Evolutionary conservation across 108 stramenopile species (phyloP), one percentile per base, ranked within the genome.

Genomic region (Cyclotella sp.): DNA sequence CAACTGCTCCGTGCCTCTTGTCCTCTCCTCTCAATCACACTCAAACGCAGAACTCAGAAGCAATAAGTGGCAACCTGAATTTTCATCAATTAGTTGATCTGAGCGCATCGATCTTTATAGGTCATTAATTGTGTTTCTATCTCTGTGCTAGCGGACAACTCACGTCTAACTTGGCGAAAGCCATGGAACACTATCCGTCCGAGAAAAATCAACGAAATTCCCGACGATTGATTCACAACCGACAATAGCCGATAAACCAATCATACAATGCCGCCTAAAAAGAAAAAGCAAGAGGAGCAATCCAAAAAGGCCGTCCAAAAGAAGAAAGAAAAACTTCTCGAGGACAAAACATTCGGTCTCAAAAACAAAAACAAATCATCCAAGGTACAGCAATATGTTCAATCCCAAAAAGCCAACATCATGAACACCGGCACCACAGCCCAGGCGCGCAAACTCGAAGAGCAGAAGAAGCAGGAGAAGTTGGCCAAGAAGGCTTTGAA

Each of bases 291-390:
- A 19, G 77, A 84, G 21, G 60, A 82, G 43, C 60, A 63, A 30
- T 90, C 89, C 69, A 93, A 93, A 82, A 95, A 95, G 85, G 73
- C 91, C 9, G 68, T 78, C 41, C 91, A 94, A 70, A 96, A 96
- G 85, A 92, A 96, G 74, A 96, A 96, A 77, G 86, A 90, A 12
- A 84, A 92, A 63, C 61, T 84, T 26, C 79, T 96, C 44, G 92
- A 93, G 27, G 93, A 96, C 76, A 89, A 88, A 73, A 96, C 95
- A 12, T 96, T 96, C 70, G 95, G 95, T 6, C 80, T 96, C 47
- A 96, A 96, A 69, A 96, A 96, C 69, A 96, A 96, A 73, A 96
- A 94, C 79, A 96, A 96, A 55, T 91, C 89, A 9, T 80, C 88
- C 68, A 91, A 90, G 67, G 93, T 94, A 0, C 91, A 92, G 63